phyloP scores from a whole-genome alignment of 192 early-diverging fungal species.

The Dissophora globulifera region DNA sequence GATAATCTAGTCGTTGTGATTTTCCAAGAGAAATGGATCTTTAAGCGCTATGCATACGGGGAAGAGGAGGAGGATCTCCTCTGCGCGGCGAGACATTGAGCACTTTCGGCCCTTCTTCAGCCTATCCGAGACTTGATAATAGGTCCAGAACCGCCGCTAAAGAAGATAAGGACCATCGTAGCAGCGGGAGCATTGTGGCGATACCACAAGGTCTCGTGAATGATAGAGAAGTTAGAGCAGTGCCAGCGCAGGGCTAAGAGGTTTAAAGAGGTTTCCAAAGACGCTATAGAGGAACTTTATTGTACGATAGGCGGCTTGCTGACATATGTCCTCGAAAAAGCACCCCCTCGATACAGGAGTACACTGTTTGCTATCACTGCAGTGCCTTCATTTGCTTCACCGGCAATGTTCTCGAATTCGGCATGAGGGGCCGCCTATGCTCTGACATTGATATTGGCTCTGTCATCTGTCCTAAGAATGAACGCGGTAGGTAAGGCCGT shows the following conservation, averaged over 20 bases:
- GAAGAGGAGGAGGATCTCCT: too few species aligned
- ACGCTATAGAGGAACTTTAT: slow-evolving; percentile 19
- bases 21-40: slow-evolving; percentile 13
- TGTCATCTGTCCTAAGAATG: too few species aligned
- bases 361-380: too few species aligned
- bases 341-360: too few species aligned
- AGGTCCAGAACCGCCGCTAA: slow-evolving; percentile 13
- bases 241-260: neutral
- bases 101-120: slow-evolving; percentile 19
- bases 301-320: slow-evolving; percentile 26
- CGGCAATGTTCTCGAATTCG: too few species aligned
- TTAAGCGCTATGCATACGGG: slow-evolving; percentile 21
- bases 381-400: too few species aligned
- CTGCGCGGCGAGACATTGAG: slow-evolving; percentile 12
- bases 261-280: slow-evolving; percentile 3
- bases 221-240: slow-evolving; percentile 3
- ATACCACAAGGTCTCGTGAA: slow-evolving; percentile 31
- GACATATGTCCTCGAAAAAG: slow-evolving; percentile 34
- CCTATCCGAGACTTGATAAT: slow-evolving; percentile 23
- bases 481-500: too few species aligned
- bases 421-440: too few species aligned
- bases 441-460: too few species aligned
- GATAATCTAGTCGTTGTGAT: slow-evolving; percentile 29
- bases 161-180: slow-evolving; percentile 13
- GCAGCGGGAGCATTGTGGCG: neutral